Conservation (phyloP, 129 eudicot genomes). For the Lactuca sativa region DNA sequence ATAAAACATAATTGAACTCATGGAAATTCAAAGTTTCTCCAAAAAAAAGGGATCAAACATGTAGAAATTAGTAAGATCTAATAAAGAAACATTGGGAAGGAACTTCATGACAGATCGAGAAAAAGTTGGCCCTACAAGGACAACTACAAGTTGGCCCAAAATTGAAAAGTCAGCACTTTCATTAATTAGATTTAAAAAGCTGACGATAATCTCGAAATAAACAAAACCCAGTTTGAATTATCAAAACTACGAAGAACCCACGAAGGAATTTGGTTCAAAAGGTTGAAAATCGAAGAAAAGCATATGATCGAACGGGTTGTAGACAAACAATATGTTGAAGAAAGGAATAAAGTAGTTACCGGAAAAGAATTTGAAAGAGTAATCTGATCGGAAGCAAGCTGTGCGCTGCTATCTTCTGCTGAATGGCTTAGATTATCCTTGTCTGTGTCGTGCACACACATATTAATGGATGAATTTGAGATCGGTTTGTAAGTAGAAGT, state of each 20-base stretch:
- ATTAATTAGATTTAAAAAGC: neutral
- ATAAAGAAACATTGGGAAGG: constrained; percentile 3
- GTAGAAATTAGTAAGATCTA: neutral
- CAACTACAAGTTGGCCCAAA: neutral
- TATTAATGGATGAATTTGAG: constrained; percentile 14
- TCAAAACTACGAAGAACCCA: constrained; percentile 14
- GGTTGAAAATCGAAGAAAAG: neutral
- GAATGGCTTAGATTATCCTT: constrained; percentile 23
- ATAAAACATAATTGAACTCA: neutral
- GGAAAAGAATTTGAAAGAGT: constrained; percentile 47
- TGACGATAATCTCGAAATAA: constrained; percentile 6
- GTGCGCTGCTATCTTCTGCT: constrained; percentile 17
- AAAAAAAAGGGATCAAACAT: constrained; percentile 4
- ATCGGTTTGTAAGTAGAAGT: constrained; percentile 8
- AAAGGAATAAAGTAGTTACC: constrained; percentile 34
- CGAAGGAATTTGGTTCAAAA: neutral
- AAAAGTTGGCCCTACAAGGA: neutral
- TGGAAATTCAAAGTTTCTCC: neutral
- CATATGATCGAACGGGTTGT: neutral
- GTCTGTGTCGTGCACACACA: constrained; percentile 22
- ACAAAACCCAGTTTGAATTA: constrained; percentile 16
- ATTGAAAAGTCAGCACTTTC: constrained; percentile 15
- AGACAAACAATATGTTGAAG: constrained; percentile 16
- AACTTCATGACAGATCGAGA: neutral
- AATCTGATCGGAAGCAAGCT: constrained; percentile 35